Percentiles rank a stretch among this genome's conserved stretches.
These are phyloP conservation scores for Oryza glaberrima DNA, from an alignment of 176 grass and related monocot species.

Conservation along the genomic window DNA sequence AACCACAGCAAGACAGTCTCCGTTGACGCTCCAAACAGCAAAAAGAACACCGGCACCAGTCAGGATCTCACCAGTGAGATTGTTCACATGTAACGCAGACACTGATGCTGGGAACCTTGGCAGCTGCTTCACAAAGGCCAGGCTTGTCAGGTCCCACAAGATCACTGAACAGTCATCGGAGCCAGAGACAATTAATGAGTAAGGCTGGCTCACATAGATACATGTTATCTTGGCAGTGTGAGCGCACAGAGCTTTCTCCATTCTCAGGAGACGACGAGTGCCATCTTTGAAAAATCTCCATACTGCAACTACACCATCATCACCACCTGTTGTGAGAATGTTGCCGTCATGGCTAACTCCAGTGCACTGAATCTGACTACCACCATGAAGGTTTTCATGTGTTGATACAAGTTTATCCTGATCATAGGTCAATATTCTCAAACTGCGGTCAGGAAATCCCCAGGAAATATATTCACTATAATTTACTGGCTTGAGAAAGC, in stretches of 20 bases:
- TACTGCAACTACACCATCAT: conserved; percentile 86
- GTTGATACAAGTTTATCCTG: conserved; percentile 94
- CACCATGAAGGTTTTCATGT: conserved; percentile 94
- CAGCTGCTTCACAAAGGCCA: conserved; percentile 95
- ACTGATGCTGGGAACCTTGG: conserved; percentile 86
- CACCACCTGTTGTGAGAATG: conserved; percentile 82
- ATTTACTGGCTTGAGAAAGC: conserved; percentile 82
- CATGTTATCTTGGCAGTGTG: conserved; percentile 94
- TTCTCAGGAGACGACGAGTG: conserved; percentile 57
- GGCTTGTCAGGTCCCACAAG: conserved; percentile 88
- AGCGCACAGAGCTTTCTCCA: conserved; percentile 82
- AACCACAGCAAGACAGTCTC: conserved; percentile 89
- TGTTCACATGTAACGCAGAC: conserved; percentile 89
- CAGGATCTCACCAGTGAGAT: conserved; percentile 83
- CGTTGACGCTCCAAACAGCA: conserved; percentile 93
- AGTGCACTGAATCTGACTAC: conserved; percentile 90
- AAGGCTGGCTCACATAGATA: conserved; percentile 88
- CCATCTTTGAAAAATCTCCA: conserved; percentile 97
- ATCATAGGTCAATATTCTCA: conserved; percentile 92
- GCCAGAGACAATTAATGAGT: conserved; percentile 89
- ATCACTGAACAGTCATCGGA: conserved; percentile 96
- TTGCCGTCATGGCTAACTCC: conserved; percentile 96
- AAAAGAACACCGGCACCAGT: conserved; percentile 92
- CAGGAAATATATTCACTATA: conserved; percentile 92
- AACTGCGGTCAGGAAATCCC: conserved; percentile 95